These are phyloP conservation scores for Candida khao-thaluensis DNA, from an alignment of 805 yeast species.

Conservation along the genomic window DNA sequence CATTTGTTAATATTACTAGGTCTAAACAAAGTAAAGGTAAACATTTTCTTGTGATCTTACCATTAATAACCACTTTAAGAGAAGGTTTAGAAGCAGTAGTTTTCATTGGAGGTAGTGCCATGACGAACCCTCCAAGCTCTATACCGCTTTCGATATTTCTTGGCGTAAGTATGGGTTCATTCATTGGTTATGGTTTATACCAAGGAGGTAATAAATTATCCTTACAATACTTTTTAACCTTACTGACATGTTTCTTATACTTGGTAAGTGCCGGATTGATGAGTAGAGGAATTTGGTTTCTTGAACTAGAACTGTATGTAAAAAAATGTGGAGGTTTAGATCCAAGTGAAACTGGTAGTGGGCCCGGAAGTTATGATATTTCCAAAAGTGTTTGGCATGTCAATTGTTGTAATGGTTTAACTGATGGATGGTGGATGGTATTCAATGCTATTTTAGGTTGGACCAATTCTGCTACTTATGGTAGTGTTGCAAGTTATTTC, in stretches of 20 bases:
- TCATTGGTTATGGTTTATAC: constrained; percentile 45
- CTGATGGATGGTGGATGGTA: constrained; percentile 48
- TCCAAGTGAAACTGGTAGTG: constrained; percentile 44
- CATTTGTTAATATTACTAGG: not conserved
- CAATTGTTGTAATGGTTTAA: constrained; percentile 46
- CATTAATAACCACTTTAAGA: constrained; percentile 59
- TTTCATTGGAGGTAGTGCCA: constrained; percentile 80
- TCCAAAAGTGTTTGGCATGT: constrained; percentile 45
- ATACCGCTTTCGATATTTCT: constrained; percentile 56
- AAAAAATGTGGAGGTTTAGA: constrained; percentile 41
- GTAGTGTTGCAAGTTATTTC: constrained; percentile 38
- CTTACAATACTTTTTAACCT: constrained; percentile 40
- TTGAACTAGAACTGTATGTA: constrained; percentile 41
- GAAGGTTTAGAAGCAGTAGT: constrained; percentile 93
- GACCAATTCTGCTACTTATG: constrained; percentile 48
- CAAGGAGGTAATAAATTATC: constrained; percentile 43
- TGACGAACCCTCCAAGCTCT: constrained; percentile 33
- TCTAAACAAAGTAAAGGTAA: constrained; percentile 5
- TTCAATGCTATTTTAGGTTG: constrained; percentile 46
- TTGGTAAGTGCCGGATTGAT: constrained; percentile 45
- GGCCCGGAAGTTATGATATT: constrained; percentile 47
- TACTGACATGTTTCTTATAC: constrained; percentile 41
- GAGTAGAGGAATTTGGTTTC: constrained; percentile 45
- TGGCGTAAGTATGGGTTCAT: constrained; percentile 59
- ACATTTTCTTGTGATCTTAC: constrained; percentile 37